Evolutionary conservation across 2,329 filamentous ascomycete species (phyloP).

Genomic region (Colletotrichum incanum): DNA sequence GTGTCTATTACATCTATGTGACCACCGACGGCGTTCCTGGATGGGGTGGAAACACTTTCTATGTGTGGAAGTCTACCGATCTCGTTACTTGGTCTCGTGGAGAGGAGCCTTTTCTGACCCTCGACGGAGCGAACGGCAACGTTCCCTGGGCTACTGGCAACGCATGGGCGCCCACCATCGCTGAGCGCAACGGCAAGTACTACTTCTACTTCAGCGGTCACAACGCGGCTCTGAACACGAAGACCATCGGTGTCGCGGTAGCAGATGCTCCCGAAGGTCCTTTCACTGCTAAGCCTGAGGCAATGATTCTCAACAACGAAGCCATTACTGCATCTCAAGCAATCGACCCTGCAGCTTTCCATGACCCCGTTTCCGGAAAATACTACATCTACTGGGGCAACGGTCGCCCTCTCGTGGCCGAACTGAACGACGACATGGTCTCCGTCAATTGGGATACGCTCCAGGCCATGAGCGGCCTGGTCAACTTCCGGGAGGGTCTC

Average conservation of each 20-base stretch:
- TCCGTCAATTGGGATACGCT: constrained; percentile 58
- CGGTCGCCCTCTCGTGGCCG: constrained; percentile 56
- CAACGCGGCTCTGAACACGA: constrained; percentile 65
- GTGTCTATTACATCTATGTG: constrained; percentile 63
- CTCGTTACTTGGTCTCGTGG: constrained; percentile 60
- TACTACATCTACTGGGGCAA: constrained; percentile 77
- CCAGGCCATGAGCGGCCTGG: constrained; percentile 53
- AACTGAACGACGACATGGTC: constrained; percentile 62
- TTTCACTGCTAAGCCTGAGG: constrained; percentile 67
- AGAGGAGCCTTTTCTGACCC: constrained; percentile 59
- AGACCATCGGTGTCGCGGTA: constrained; percentile 75
- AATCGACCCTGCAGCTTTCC: constrained; percentile 75
- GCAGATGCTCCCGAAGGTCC: constrained; percentile 71
- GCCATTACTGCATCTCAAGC: constrained; percentile 56
- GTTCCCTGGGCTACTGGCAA: constrained; percentile 78
- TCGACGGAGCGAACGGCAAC: constrained; percentile 64
- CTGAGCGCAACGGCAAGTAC: constrained; percentile 72
- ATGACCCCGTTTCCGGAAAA: constrained; percentile 70
- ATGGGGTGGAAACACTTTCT: constrained; percentile 65
- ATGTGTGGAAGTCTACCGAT: constrained; percentile 62
- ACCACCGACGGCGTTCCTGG: constrained; percentile 62
- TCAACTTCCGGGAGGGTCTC: constrained; percentile 59
- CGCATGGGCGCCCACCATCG: constrained; percentile 77
- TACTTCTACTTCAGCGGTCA: constrained; percentile 74
- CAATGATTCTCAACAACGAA: constrained; percentile 70